A percentile compares a stretch with the other conserved stretches of the same genome.
These are phyloP conservation scores for Cryphonectria nitschkei DNA, from an alignment of 2,329 filamentous ascomycete genomes.

Conservation along the genomic window DNA sequence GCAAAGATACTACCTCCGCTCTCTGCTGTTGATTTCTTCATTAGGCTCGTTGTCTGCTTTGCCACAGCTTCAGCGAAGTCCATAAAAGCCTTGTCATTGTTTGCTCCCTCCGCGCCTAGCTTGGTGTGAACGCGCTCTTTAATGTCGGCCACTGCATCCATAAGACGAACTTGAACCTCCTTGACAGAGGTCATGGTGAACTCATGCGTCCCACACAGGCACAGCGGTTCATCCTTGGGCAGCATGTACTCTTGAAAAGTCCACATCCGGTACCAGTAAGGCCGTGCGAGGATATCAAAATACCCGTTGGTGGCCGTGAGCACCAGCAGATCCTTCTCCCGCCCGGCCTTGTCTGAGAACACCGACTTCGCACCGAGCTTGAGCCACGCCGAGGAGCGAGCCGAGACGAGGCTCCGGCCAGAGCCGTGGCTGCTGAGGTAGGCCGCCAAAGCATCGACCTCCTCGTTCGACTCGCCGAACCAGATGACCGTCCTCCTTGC, in stretches of 20 bases:
- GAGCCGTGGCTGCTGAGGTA: not conserved
- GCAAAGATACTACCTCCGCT: constrained; percentile 7
- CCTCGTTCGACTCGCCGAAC: constrained; percentile 14
- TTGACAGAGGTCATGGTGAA: not conserved
- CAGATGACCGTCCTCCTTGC: constrained; percentile 14
- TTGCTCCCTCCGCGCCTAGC: not conserved
- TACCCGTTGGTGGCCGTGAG: not conserved
- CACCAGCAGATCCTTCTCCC: constrained; percentile 1
- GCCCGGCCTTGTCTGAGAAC: not conserved
- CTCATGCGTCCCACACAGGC: constrained; percentile 8
- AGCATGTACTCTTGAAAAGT: constrained; percentile 20
- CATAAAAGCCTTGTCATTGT: not conserved
- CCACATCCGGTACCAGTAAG: constrained; percentile 17
- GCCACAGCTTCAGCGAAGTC: not conserved
- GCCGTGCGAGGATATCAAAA: constrained; percentile 3
- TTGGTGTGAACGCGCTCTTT: not conserved
- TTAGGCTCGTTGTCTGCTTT: not conserved
- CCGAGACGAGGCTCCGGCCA: not conserved
- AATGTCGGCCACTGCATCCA: not conserved
- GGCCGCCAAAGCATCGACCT: not conserved
- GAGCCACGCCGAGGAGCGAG: not conserved
- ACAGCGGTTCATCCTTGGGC: constrained; percentile 8
- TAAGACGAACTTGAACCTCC: not conserved
- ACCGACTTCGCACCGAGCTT: not conserved
- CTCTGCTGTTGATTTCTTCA: constrained; percentile 1